phyloP scores from a whole-genome alignment of 2,329 filamentous ascomycete species.

The Didymella sp. region DNA sequence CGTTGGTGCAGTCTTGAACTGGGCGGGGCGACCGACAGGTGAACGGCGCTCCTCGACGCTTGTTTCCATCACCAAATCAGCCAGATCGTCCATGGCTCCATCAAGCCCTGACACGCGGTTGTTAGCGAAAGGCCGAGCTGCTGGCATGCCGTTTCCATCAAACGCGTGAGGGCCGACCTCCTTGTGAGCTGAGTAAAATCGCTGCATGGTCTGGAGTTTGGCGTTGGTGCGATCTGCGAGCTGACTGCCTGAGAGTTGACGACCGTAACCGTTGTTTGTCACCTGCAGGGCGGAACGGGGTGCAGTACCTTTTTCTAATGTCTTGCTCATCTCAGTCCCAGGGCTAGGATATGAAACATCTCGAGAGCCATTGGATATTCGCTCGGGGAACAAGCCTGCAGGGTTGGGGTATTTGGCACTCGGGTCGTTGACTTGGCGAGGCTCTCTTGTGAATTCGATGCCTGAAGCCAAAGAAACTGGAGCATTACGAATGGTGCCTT shows the following conservation, averaged over 20 bases:
- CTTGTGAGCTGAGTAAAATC: constrained; percentile 34
- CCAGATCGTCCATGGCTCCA: constrained; percentile 50
- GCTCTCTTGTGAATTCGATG: constrained; percentile 25
- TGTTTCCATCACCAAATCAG: constrained; percentile 37
- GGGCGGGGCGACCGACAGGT: constrained; percentile 11
- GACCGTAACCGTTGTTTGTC: constrained; percentile 20
- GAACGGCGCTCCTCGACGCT: constrained; percentile 23
- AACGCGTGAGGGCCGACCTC: constrained; percentile 26
- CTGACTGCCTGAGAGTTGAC: constrained; percentile 39
- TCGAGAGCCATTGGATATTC: constrained; percentile 15
- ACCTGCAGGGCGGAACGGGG: constrained; percentile 19
- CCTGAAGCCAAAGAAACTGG: constrained; percentile 19
- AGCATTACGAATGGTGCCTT: constrained; percentile 18
- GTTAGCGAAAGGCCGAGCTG: constrained; percentile 31
- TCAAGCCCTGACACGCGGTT: constrained; percentile 46
- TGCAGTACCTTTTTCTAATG: constrained; percentile 27
- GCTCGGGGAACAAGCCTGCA: constrained; percentile 23
- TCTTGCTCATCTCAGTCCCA: constrained; percentile 24
- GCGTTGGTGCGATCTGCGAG: constrained; percentile 30
- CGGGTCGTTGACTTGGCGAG: constrained; percentile 24
- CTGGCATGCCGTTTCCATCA: constrained; percentile 13
- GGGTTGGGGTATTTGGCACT: constrained; percentile 23
- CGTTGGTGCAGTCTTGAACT: constrained; percentile 1
- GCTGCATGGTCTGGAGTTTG: constrained; percentile 35
- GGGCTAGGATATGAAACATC: constrained; percentile 13